Base-by-base conservation (phyloP, 2,329 filamentous ascomycete genomes). In the Calonectria hawksworthii region DNA sequence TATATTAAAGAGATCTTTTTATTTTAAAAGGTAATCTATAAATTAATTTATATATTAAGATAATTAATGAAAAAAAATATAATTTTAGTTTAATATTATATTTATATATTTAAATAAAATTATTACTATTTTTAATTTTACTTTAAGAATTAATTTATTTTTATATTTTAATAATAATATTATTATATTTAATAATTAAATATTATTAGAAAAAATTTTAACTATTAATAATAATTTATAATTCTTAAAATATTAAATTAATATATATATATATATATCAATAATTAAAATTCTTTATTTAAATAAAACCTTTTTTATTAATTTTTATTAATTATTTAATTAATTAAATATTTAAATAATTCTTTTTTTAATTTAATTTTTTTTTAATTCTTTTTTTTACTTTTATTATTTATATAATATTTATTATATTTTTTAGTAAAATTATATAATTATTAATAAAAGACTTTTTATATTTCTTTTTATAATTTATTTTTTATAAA, bases 361-460 rank as follows among this genome's bases (percentile, higher is more conserved):
- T n/a, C n/a, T n/a, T n/a, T n/a, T n/a, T n/a, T n/a, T n/a, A n/a
- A n/a, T n/a, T n/a, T n/a, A n/a, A n/a, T n/a, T n/a, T n/a, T n/a
- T n/a, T n/a, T n/a, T n/a, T n/a, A n/a, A n/a, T n/a, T n/a, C n/a
- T n/a, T n/a, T n/a, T n/a, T 44, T 44, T 44, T 44, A 44, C n/a
- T n/a, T n/a, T n/a, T 67, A 59, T 64, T 51, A 52, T 54, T 38
- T 66, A 36, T 59, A 52, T 44, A 44, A 44, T 44, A 5, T 14
- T 44, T 44, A 44, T 16, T 44, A 44, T 16, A 44, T 44, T 7
- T 44, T 8, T 7, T 44, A 44, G 14, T 44, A 41, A 26, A 64
- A 70, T 65, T 65, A 66, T 66, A 74, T 34, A 50, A 36, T 52
- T 63, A 47, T 44, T 47, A 50, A 70, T 70, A 71, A 34, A 71